Evolutionary conservation across 1,139 yeast genomes (phyloP), one percentile per base, ranked within the genome.

Genomic region (Pichia sp.): DNA sequence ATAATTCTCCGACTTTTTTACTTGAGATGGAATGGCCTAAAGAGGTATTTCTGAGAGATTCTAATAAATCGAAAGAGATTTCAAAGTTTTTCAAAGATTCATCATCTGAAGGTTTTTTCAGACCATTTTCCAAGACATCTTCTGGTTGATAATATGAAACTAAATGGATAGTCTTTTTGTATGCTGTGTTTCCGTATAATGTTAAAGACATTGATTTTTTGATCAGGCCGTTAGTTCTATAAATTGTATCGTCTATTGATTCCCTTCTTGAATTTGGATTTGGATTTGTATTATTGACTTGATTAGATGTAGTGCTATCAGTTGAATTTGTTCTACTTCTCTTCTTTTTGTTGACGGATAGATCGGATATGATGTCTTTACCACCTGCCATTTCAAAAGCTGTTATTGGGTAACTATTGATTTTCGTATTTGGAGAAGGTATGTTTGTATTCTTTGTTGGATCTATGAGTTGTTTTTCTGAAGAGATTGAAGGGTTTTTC

Each of bases 141-240:
- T 79, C 78, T 0, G 89, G 83, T 46, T 77, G 73, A 61, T 88
- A 90, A 65, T 90, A 90, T 18, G 91, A 81, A 8, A 90, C 81
- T 46, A 90, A 67, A 61, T 91, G 96, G 48, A 85, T 77, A 0
- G 88, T 81, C 57, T 79, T 81, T 36, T 53, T 54, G 19, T 39
- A 42, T 11, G 44, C 15, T 10, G 47, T 42, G 10, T 52, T 51
- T 18, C 51, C 46, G 19, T 45, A 35, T 12, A 47, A 69, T 4
- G 78, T 76, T 17, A 89, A 70, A 5, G 91, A 81, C 54, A 90
- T 72, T 0, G 97, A 87, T 64, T 89, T 89, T 65, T 90, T 90
- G 51, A 89, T 80, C 42, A 90, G 72, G 0, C 96, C 96, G 48
- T 79, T 79, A 47, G 83, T 85, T 60, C 83, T 83, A 60, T 84